Evolutionary conservation across 1,139 yeast species (phyloP), one percentile per base, ranked within the genome.

Genomic region (Magnusiomyces ingens): DNA sequence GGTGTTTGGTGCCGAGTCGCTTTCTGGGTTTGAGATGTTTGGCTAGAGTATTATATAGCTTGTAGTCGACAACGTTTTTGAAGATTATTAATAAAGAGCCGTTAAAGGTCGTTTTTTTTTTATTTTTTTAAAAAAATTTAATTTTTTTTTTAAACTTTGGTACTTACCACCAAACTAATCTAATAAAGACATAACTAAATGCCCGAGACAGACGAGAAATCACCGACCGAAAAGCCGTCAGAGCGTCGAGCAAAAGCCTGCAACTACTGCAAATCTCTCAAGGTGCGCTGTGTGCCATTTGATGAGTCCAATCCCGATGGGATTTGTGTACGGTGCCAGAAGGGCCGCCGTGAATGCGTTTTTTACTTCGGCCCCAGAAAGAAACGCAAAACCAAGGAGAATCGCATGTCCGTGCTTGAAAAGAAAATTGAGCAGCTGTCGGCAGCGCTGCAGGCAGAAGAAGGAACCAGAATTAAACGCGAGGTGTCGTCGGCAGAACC

Each of bases 281-380:
- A 89, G 63, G 95, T 88, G 38, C 82, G 84, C 60, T 89, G 96
- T 67, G 81, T 85, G 12, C 94, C 95, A 0, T 74, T 84, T 1
- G 85, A 85, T 64, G 74, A 77, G 0, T 60, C 70, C 13, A 75
- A 80, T 57, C 84, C 84, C 3, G 66, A 74, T 1, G 79, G 82
- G n/a, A 81, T 93, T 0, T 90, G 97, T 68, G 70, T 78, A 8
- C 75, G 96, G 50, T 90, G 97, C 66, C 59, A 78, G 37, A 86
- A 82, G 64, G 75, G 85, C 26, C 75, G 77, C 45, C 74, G 82
- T 55, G 70, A 68, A 38, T 90, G 97, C 70, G 83, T 82, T 55
- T 82, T 85, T 52, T 89, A 86, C 60, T 64, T 80, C 22, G 76
- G 80, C 17, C 86, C 80, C 53, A 74, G 83, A 8, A 72, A 84